Base-by-base conservation (phyloP, 2,329 filamentous ascomycete species). In the Plenodomus biglobosus region DNA sequence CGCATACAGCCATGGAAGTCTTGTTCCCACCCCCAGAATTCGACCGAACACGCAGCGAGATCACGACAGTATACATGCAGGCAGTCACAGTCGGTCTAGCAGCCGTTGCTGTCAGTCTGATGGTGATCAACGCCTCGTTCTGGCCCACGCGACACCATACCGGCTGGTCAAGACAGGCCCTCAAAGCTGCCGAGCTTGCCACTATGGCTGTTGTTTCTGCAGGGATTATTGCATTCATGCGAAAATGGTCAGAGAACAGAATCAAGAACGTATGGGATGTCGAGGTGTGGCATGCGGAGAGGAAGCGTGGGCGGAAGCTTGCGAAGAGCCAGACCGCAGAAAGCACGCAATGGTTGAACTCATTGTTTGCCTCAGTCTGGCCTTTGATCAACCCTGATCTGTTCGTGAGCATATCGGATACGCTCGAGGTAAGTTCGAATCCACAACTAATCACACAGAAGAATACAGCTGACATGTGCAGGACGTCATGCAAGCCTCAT, bases 401-500 rank as follows among this genome's bases (percentile, higher is more conserved):
- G 1, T 90, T 90, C 59, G 78, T 81, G 1, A 83, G 82, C 27
- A 68, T 90, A 1, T 80, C 83, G 0, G 87, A 90, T 59, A 87
- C 82, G 21, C 78, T 91, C 3, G 87, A 90, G 58, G 67, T 70
- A 54, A 40, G 57, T 24, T 11, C 3, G 3, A 1, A 10, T 16
- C 16, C 38, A 4, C n/a, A n/a, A n/a, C n/a, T 1, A 13, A 15
- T 18, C 38, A 3, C 16, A 36, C 6, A 17, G n/a, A n/a, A 37
- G 19, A 3, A 3, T 17, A n/a, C 20, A 36, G 50, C 55, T 67
- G 48, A 66, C 36, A 17, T 18, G 10, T 10, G 16, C 40, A 71
- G 69, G 87, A 90, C 65, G 85, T 90, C 40, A 90, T 90, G 87
- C 87, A 90, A 71, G 86, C 87, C 2, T 87, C 84, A 8, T 72